A percentile compares a stretch with the other conserved stretches of the same genome.
Conservation (phyloP, 495 filamentous ascomycete genomes). For the Cudoniella acicularis region DNA sequence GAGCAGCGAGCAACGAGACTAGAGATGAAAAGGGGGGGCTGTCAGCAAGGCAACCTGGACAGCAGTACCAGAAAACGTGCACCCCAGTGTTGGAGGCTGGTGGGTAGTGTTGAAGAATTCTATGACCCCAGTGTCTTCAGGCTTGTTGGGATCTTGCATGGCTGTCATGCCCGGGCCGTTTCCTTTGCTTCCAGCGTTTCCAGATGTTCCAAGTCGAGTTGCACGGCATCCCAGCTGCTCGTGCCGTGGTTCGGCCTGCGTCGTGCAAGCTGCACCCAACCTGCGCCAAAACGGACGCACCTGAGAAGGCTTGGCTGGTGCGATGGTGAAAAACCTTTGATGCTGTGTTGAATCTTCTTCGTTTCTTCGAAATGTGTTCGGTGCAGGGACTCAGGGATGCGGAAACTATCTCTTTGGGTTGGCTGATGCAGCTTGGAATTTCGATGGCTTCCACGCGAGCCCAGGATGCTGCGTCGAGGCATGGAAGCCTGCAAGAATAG, state of each 20-base stretch:
- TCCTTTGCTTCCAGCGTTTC: slow-evolving; percentile 4
- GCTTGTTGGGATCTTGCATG: neutral
- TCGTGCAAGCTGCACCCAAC: neutral
- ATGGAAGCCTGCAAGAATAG: neutral
- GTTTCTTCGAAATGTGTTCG: neutral
- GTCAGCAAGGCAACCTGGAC: too few relatives aligned
- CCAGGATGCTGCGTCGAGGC: neutral
- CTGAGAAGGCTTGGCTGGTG: neutral
- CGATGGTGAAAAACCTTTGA: neutral
- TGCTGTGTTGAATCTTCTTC: neutral
- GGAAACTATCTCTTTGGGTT: neutral
- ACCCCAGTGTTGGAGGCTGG: neutral
- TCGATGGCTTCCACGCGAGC: slow-evolving; percentile 1
- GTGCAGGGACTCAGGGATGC: neutral
- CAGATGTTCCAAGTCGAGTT: slow-evolving; percentile 1
- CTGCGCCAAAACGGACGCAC: neutral
- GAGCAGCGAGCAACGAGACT: neutral
- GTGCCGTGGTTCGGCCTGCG: neutral
- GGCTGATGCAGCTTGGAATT: too few relatives aligned
- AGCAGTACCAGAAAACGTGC: neutral
- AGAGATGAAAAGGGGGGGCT: neutral
- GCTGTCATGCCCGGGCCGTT: slow-evolving; percentile 10
- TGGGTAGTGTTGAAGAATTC: neutral
- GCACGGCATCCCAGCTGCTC: slow-evolving; percentile 6
- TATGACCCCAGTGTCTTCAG: neutral